Percentiles rank a stretch among this genome's conserved stretches.
phyloP scores from a whole-genome alignment of 441 rosid species.

The Eutrema salsugineum region DNA sequence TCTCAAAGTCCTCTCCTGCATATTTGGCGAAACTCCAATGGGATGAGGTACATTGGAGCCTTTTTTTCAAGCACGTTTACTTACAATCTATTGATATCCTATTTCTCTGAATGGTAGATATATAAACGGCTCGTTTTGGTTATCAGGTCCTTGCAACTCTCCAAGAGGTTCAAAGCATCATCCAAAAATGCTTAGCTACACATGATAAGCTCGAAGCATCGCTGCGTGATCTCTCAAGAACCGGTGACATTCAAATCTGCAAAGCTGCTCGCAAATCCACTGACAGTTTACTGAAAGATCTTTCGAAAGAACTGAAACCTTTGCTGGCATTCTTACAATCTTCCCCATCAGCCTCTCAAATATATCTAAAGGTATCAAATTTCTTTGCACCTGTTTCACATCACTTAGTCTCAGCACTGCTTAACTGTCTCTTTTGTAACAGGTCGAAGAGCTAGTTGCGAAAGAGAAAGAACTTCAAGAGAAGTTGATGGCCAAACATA shows the following conservation, averaged over 20 bases:
- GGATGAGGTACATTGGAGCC: slow-evolving; percentile 66
- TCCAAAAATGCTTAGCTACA: slow-evolving; percentile 54
- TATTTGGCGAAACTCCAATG: slow-evolving; percentile 90
- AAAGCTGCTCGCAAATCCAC: slow-evolving; percentile 83
- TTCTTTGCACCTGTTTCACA: neutral
- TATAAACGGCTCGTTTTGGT: neutral
- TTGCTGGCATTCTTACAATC: slow-evolving; percentile 62
- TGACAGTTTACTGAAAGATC: slow-evolving; percentile 73
- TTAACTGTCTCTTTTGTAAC: neutral
- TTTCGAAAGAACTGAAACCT: slow-evolving; percentile 69
- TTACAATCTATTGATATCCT: neutral
- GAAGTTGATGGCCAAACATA: slow-evolving; percentile 73
- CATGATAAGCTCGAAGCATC: slow-evolving; percentile 92
- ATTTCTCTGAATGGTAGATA: neutral
- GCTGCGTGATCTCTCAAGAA: slow-evolving; percentile 83
- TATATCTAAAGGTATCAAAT: slow-evolving; percentile 65
- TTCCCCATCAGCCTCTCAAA: slow-evolving; percentile 64
- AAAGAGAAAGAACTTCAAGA: slow-evolving; percentile 91
- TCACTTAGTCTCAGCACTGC: neutral
- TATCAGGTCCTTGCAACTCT: slow-evolving; percentile 72
- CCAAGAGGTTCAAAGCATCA: slow-evolving; percentile 60
- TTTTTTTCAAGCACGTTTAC: neutral
- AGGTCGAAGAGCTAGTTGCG: slow-evolving; percentile 81
- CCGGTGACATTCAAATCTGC: slow-evolving; percentile 90
- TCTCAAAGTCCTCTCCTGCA: slow-evolving; percentile 88